Percentiles rank a stretch among this genome's conserved stretches.
These are phyloP conservation scores for Citrullus colocynthis DNA, from an alignment of 306 rosid species.

Conservation along the genomic window DNA sequence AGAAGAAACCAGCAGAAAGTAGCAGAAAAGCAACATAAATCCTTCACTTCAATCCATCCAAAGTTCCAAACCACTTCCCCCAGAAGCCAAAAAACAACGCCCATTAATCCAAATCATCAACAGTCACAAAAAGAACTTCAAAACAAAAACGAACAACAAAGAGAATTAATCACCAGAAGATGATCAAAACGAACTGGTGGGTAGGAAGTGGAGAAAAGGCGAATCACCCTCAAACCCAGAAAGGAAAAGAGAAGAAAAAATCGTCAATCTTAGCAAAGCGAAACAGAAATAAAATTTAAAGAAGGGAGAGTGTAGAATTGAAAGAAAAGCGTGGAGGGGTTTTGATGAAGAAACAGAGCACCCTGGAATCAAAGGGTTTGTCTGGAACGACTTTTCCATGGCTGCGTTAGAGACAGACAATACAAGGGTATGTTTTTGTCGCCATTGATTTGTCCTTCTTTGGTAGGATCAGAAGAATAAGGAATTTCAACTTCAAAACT, in stretches of 20 bases:
- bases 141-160: background rate
- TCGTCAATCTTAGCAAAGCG: background rate
- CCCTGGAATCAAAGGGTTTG: slow-evolving; percentile 13
- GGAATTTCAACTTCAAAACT: slow-evolving; percentile 29
- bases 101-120: background rate
- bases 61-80: background rate
- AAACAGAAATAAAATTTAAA: background rate
- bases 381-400: slow-evolving; percentile 19
- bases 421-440: slow-evolving; percentile 23
- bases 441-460: slow-evolving; percentile 20
- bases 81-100: background rate
- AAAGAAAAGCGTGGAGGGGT: background rate
- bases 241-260: background rate
- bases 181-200: background rate
- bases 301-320: background rate
- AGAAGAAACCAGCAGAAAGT: background rate
- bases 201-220: background rate
- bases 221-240: background rate
- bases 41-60: background rate
- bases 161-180: slow-evolving; percentile 15
- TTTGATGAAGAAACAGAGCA: slow-evolving; percentile 11
- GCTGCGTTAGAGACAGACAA: slow-evolving; percentile 31
- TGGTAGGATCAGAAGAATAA: slow-evolving; percentile 21
- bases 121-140: background rate
- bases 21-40: background rate